A percentile compares a stretch with the other conserved stretches of the same genome.
These are phyloP conservation scores for Pleomassaria siparia DNA, from an alignment of 2,329 filamentous ascomycete species.

Conservation along the genomic window DNA sequence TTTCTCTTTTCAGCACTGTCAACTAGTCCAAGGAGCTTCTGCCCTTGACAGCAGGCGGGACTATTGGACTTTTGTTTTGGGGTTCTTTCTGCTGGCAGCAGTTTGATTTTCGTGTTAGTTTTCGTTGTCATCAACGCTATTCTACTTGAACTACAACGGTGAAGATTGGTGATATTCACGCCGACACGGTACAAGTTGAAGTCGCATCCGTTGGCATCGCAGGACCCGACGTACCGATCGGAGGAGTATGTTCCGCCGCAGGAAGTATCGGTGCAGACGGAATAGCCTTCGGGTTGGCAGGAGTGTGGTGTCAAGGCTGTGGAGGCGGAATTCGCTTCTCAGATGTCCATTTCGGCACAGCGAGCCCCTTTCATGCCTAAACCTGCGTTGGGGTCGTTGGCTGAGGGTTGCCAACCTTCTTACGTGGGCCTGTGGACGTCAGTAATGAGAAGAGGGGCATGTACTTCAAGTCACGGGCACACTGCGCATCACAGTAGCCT, in stretches of 20 bases:
- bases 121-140: too few relatives aligned
- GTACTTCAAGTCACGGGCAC: constrained; percentile 47
- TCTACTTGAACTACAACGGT: too few relatives aligned
- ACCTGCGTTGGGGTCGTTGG: constrained; percentile 53
- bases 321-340: constrained; percentile 67
- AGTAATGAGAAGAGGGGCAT: constrained; percentile 12
- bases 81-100: too few relatives aligned
- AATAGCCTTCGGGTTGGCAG: constrained; percentile 56
- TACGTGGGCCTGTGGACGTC: constrained; percentile 50
- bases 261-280: constrained; percentile 53
- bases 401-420: constrained; percentile 53
- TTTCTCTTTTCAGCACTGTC: too few relatives aligned
- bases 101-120: too few relatives aligned
- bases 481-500: constrained; percentile 24
- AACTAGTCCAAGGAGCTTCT: too few relatives aligned
- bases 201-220: constrained; percentile 69
- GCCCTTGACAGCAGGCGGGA: too few relatives aligned
- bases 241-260: constrained; percentile 51
- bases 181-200: constrained; percentile 63
- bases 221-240: constrained; percentile 62
- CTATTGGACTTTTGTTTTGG: too few relatives aligned
- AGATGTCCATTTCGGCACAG: constrained; percentile 67
- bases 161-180: too few relatives aligned
- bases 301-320: constrained; percentile 66
- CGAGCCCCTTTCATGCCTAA: constrained; percentile 57